phyloP scores from a whole-genome alignment of 1,284 basidiomycete genomes.

The Malassezia obtusa region DNA sequence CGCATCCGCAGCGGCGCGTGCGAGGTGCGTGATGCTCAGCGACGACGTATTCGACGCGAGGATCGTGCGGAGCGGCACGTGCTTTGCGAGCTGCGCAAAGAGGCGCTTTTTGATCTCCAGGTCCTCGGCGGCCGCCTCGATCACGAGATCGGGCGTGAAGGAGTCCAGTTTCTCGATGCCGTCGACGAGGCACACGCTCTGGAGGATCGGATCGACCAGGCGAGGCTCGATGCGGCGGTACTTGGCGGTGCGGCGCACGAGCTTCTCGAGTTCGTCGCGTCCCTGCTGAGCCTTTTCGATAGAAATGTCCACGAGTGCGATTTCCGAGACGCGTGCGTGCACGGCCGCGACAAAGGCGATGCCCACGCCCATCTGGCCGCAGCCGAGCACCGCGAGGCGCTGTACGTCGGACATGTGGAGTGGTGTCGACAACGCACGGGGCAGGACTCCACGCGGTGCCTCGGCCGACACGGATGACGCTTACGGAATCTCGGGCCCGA shows the following conservation, averaged over 20 bases:
- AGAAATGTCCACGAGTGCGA: slow-evolving; percentile 26
- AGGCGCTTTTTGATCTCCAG: slow-evolving; percentile 68
- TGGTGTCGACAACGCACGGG: too few relatives aligned
- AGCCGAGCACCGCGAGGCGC: slow-evolving; percentile 27
- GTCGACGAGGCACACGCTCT: slow-evolving; percentile 21
- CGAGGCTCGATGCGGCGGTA: slow-evolving; percentile 66
- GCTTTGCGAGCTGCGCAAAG: slow-evolving; percentile 62
- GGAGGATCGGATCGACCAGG: slow-evolving; percentile 63
- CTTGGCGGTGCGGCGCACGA: slow-evolving; percentile 74
- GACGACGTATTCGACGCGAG: slow-evolving; percentile 88
- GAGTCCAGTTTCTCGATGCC: slow-evolving; percentile 24
- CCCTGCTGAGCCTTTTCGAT: slow-evolving; percentile 18
- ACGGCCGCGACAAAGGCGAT: slow-evolving; percentile 72
- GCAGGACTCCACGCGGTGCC: too few relatives aligned
- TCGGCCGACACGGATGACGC: too few relatives aligned
- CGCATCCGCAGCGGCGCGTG: slow-evolving; percentile 51
- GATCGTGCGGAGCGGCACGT: slow-evolving; percentile 65
- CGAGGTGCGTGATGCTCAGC: slow-evolving; percentile 87
- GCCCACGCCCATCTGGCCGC: slow-evolving; percentile 52
- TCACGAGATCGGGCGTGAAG: slow-evolving; percentile 72
- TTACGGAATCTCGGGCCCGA: too few relatives aligned
- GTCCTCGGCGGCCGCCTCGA: slow-evolving; percentile 89
- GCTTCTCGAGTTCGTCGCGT: slow-evolving; percentile 59
- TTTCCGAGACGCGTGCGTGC: slow-evolving; percentile 21
- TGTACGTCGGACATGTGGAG: slow-evolving; percentile 1